Base-by-base conservation (phyloP, 1,284 basidiomycete species). In the Meripilus lineatus region DNA sequence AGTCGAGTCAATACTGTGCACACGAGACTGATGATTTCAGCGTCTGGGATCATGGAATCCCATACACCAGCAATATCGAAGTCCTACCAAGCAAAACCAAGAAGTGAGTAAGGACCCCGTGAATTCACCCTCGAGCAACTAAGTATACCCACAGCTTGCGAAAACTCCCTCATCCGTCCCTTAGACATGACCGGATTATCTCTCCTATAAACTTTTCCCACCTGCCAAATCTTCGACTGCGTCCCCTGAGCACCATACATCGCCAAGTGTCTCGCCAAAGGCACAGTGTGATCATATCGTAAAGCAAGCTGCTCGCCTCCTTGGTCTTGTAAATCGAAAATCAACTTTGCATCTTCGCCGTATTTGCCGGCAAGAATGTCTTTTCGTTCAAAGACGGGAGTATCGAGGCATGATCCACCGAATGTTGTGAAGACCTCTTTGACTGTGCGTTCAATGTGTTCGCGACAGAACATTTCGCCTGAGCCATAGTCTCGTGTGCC, bases 171-270 rank as follows among this genome's bases (percentile, higher is more conserved):
- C 93, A 99, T 97, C 30, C 95, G 78, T 3, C 95, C 95, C 69
- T 99, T 99, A 42, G 85, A 88, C 89, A 99, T 94, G 47, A 95
- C 94, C 1, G 96, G 95, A 59, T 89, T 94, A 66, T 99, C 95
- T 60, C 96, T 72, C 51, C 96, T 75, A 68, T 99, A 99, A 20
- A 99, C 95, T 68, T 99, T 99, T 23, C 93, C 94, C 44, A 99
- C 87, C 68, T 99, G 95, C 82, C 94, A 99, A 26, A 97, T 68
- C 69, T 98, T 98, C 48, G 73, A 70, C 54, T 82, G 80, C 6
- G 74, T 70, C 51, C 77, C 79, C 44, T 81, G 83, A 38, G 81
- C 79, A 18, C 89, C 87, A 55, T 85, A 86, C 93, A 98, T 98
- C 22, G 95, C 95, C 30, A 99, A 75, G 66, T 94, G 97, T 33